Evolutionary conservation across 768 basidiomycete genomes (phyloP), one percentile per base, ranked within the genome.

Genomic region (Kwoniella bestiolae): DNA sequence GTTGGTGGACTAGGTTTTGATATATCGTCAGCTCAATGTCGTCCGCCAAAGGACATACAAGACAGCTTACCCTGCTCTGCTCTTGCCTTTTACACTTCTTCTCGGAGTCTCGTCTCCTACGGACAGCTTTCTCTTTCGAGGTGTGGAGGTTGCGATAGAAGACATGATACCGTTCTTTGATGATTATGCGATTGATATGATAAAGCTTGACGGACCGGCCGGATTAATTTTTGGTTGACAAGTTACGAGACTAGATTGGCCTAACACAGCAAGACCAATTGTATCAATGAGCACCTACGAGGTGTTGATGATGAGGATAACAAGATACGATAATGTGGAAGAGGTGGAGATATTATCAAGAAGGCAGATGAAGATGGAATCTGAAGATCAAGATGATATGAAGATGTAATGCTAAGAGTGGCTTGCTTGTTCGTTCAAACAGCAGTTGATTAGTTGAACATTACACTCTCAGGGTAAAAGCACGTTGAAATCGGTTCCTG

Each of bases 81-180:
- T 56, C 34, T 63, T 74, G 2, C 65, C 60, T 38, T 65, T 68
- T 14, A 29, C 52, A 14, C 31, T 50, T 53, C 60, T 56, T 26
- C 29, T 51, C 6, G 47, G 59, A 18, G 60, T 41, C 44, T 62
- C 63, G 34, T 51, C 64, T 12, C 53, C 63, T 5, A 16, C 41
- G 29, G 46, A 60, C 7, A 65, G 58, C 60, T 70, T 72, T 45
- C 75, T 61, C 55, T 76, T 74, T 45, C 70, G 65, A 12, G 72
- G 72, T 5, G 72, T 76, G 44, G 45, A 12, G 3, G 34, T 38
- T 38, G 63, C 53, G 31, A 60, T 41, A 5, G 60, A 35, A 4
- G 67, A 53, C 46, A 47, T 65, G 16, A 32, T 69, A 46, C 16
- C 5, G 9, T 55, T 14, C 7, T 46, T 8, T 3, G 46, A 23